Percentiles rank a stretch among this genome's conserved stretches.
Conservation (phyloP, 2,329 filamentous ascomycete genomes). For the Fusarium luffae region DNA sequence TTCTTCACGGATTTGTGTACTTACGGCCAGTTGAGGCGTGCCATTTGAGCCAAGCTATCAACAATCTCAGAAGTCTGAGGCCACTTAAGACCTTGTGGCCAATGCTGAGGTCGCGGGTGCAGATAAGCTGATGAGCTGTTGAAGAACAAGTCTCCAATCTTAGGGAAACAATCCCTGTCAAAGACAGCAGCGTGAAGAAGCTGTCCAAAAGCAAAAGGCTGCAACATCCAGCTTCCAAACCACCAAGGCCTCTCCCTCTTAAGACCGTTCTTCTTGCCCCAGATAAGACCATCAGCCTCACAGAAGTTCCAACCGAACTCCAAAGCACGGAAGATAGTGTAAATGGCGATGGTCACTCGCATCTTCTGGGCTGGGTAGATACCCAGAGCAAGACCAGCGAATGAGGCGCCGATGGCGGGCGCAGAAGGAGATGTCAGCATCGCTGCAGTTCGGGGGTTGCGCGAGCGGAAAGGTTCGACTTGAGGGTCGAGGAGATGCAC, state of each 20-base stretch:
- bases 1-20: conserved; percentile 48
- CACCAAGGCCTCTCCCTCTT: conserved; percentile 78
- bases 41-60: conserved; percentile 84
- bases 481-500: conserved; percentile 82
- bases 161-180: conserved; percentile 78
- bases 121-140: conserved; percentile 84
- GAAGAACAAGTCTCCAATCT: conserved; percentile 66
- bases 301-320: conserved; percentile 89
- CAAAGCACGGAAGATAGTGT: conserved; percentile 80
- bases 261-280: conserved; percentile 65
- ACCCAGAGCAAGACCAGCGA: conserved; percentile 85
- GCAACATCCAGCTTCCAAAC: conserved; percentile 86
- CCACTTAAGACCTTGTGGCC: conserved; percentile 76
- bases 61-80: conserved; percentile 80
- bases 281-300: conserved; percentile 77
- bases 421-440: conserved; percentile 85
- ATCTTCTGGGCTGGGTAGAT: conserved; percentile 74
- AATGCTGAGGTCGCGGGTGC: conserved; percentile 74
- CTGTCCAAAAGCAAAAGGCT: conserved; percentile 80
- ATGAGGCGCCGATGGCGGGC: conserved; percentile 88
- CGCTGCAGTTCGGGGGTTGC: conserved; percentile 80
- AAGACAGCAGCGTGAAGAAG: conserved; percentile 81
- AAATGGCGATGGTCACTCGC: conserved; percentile 84
- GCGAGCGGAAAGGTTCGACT: conserved; percentile 80
- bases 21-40: conserved; percentile 84